These are phyloP conservation scores for Xylariaceae sp. DNA, from an alignment of 2,329 filamentous ascomycete genomes.

Conservation along the genomic window DNA sequence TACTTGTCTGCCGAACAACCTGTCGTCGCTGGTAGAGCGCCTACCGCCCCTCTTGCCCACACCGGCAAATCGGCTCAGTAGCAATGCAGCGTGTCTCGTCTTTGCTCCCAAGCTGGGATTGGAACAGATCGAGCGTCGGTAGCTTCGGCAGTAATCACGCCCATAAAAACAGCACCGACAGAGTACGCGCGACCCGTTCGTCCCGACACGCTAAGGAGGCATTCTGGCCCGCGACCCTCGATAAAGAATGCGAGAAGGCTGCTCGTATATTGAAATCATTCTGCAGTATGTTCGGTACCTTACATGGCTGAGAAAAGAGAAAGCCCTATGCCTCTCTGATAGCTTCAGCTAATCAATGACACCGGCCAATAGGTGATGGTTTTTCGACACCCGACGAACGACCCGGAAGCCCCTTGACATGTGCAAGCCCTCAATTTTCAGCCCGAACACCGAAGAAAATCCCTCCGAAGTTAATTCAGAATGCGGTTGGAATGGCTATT, in stretches of 20 bases:
- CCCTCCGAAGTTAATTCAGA: constrained; percentile 76
- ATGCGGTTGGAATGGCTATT: constrained; percentile 85
- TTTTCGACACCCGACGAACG: constrained; percentile 47
- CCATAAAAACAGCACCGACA: constrained; percentile 33
- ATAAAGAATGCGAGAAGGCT: constrained; percentile 88
- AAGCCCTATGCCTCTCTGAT: constrained; percentile 11
- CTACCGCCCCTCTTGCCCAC: constrained; percentile 14
- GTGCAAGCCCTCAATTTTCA: constrained; percentile 44
- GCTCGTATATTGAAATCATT: constrained; percentile 86
- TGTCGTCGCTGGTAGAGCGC: constrained; percentile 12
- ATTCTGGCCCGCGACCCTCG: constrained; percentile 80
- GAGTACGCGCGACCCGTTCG: constrained; percentile 51
- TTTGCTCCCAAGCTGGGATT: constrained; percentile 40
- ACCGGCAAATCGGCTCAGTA: constrained; percentile 13
- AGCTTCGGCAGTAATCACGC: constrained; percentile 36
- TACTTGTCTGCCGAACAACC: not conserved
- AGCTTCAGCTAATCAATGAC: constrained; percentile 17
- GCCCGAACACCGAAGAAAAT: constrained; percentile 71
- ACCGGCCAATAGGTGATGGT: constrained; percentile 45
- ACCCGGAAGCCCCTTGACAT: constrained; percentile 31
- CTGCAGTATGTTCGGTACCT: constrained; percentile 60
- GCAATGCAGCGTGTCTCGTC: constrained; percentile 46
- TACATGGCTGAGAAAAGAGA: constrained; percentile 13
- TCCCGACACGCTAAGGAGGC: constrained; percentile 62
- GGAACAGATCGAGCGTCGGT: constrained; percentile 33